Evolutionary conservation across 441 rosid genomes (phyloP).

Genomic region (Geranium incanum): DNA sequence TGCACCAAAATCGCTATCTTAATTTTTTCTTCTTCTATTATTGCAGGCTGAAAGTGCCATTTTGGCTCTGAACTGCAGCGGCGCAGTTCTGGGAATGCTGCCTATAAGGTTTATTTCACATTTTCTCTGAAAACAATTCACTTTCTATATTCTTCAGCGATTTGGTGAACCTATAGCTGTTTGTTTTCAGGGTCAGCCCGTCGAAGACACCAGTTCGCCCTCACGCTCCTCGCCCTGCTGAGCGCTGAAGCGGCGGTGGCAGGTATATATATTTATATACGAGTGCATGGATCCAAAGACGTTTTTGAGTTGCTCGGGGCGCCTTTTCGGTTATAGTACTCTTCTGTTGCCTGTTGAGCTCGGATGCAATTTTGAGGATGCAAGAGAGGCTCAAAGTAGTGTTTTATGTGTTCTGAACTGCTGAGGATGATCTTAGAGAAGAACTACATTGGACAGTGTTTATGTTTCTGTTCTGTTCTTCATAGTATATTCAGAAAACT

Average conservation of each 20-base stretch:
- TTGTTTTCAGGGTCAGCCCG: slow-evolving; percentile 22
- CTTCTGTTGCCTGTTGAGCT: too few species aligned
- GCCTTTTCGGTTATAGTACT: too few species aligned
- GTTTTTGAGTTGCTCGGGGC: neutral
- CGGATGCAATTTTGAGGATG: too few species aligned
- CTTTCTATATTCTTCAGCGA: neutral
- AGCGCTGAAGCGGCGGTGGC: slow-evolving; percentile 12
- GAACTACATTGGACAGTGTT: too few species aligned
- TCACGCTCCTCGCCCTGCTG: slow-evolving; percentile 11
- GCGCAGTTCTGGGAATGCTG: slow-evolving; percentile 19
- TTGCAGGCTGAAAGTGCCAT: slow-evolving; percentile 28
- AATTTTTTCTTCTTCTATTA: too few species aligned
- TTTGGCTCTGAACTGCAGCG: slow-evolving; percentile 27
- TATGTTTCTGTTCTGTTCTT: too few species aligned
- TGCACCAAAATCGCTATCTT: too few species aligned
- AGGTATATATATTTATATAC: neutral
- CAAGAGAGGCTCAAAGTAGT: too few species aligned
- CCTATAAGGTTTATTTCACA: slow-evolving; percentile 19
- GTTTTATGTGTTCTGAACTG: too few species aligned
- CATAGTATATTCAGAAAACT: too few species aligned
- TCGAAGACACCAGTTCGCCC: slow-evolving; percentile 24
- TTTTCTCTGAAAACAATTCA: neutral
- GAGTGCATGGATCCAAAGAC: neutral
- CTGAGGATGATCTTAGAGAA: too few species aligned
- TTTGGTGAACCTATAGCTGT: neutral